Evolutionary conservation across 225 moss, liverwort and hornwort genomes (phyloP).

Genomic region (Sphagnum contortum): DNA sequence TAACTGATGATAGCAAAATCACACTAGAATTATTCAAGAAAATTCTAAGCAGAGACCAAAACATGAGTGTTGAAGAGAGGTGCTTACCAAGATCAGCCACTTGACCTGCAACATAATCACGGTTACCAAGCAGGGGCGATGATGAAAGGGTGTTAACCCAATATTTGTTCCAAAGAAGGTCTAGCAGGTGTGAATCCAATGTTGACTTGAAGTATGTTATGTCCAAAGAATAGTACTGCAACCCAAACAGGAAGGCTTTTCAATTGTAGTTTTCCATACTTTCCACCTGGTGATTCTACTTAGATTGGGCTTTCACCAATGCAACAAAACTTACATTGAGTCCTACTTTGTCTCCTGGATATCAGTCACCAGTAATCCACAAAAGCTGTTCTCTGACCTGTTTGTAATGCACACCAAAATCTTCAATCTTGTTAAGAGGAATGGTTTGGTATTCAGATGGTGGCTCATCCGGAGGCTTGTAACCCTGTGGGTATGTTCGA

Average conservation of each 20-base stretch:
- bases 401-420: slow-evolving; percentile 88
- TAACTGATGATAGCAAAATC: no score
- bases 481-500: slow-evolving; percentile 70
- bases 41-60: no score
- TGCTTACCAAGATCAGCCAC: slow-evolving; percentile 79
- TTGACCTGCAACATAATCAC: slow-evolving; percentile 83
- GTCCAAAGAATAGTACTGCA: slow-evolving; percentile 89
- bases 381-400: slow-evolving; percentile 28
- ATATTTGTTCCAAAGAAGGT: slow-evolving; percentile 90
- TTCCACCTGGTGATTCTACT: no score
- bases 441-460: slow-evolving; percentile 92
- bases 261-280: not conserved
- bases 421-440: slow-evolving; percentile 85
- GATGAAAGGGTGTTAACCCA: slow-evolving; percentile 93
- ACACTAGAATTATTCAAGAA: no score
- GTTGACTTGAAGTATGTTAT: slow-evolving; percentile 88
- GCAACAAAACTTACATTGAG: no score
- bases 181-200: slow-evolving; percentile 73
- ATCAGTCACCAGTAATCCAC: not conserved
- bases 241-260: slow-evolving; percentile 1
- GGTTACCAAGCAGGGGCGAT: slow-evolving; percentile 76
- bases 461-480: slow-evolving; percentile 84
- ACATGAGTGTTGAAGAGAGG: not conserved
- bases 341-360: no score
- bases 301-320: no score